These are phyloP conservation scores for Aspergillus indologenus DNA, from an alignment of 495 filamentous ascomycete genomes.

Conservation along the genomic window DNA sequence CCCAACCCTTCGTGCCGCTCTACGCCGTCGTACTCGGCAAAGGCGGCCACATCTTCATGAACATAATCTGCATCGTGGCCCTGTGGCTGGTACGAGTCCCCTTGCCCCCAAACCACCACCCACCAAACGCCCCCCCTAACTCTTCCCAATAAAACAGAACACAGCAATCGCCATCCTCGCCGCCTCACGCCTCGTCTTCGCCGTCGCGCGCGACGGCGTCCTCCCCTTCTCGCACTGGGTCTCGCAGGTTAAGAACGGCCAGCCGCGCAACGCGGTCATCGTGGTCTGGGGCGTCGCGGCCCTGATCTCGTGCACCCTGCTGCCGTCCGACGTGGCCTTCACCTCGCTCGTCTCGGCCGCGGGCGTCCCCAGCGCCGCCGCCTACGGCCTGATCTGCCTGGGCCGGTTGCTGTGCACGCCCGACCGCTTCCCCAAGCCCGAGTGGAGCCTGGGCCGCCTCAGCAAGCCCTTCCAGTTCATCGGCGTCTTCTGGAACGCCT, in stretches of 20 bases:
- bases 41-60: constrained; percentile 56
- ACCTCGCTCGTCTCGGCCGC: constrained; percentile 52
- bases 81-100: constrained; percentile 41
- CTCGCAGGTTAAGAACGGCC: constrained; percentile 46
- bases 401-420: constrained; percentile 49
- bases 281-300: constrained; percentile 51
- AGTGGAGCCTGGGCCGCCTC: constrained; percentile 42
- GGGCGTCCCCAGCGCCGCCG: constrained; percentile 50
- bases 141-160: constrained; percentile 32
- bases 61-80: constrained; percentile 48
- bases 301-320: constrained; percentile 50
- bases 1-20: constrained; percentile 53
- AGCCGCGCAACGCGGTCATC: constrained; percentile 53
- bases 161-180: constrained; percentile 54
- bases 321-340: constrained; percentile 53
- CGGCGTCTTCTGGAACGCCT: constrained; percentile 49
- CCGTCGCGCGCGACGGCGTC: constrained; percentile 54
- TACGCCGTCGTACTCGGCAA: constrained; percentile 51
- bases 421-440: constrained; percentile 42
- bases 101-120: not conserved
- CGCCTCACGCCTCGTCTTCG: constrained; percentile 55
- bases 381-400: constrained; percentile 54
- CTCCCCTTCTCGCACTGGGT: constrained; percentile 56
- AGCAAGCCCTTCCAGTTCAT: constrained; percentile 50
- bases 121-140: not conserved